A percentile compares a stretch with the other conserved stretches of the same genome.
phyloP scores from a whole-genome alignment of 805 yeast species.

The Metschnikowia bowlesiae region DNA sequence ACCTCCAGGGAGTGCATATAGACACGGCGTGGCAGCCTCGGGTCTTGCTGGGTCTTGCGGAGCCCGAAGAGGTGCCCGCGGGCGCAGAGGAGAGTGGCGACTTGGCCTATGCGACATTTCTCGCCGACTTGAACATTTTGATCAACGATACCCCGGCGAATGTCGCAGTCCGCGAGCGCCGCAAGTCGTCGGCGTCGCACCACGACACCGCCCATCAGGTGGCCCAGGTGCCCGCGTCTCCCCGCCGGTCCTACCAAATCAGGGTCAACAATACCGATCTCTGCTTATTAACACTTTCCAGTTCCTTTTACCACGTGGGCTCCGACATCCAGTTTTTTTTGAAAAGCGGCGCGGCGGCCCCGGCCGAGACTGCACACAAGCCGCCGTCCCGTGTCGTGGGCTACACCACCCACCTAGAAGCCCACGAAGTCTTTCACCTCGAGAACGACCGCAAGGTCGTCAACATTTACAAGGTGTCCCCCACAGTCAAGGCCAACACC shows the following conservation, averaged over 20 bases:
- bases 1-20: slow-evolving; percentile 21
- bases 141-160: slow-evolving; percentile 32
- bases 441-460: slow-evolving; percentile 10
- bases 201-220: slow-evolving; percentile 8
- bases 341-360: slow-evolving; percentile 18
- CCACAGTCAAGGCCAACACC: slow-evolving; percentile 29
- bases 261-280: slow-evolving; percentile 28
- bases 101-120: slow-evolving; percentile 10
- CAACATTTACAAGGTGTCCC: slow-evolving; percentile 33
- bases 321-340: slow-evolving; percentile 34
- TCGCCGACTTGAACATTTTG: slow-evolving; percentile 29
- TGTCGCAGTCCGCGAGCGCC: slow-evolving; percentile 20
- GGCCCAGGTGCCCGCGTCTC: slow-evolving; percentile 11
- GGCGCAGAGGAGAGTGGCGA: neutral
- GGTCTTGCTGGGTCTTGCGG: neutral
- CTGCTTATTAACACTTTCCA: slow-evolving; percentile 31
- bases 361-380: slow-evolving; percentile 3
- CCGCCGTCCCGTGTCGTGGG: slow-evolving; percentile 28
- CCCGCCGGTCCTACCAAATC: slow-evolving; percentile 26
- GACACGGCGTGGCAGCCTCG: slow-evolving; percentile 30
- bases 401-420: slow-evolving; percentile 32
- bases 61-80: neutral
- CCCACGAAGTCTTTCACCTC: slow-evolving; percentile 34
- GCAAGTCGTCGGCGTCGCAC: slow-evolving; percentile 7
- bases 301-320: slow-evolving; percentile 35